A percentile compares a stretch with the other conserved stretches of the same genome.
Conservation (phyloP, 192 early-diverging fungal genomes). For the Umbelopsis ramanniana region DNA sequence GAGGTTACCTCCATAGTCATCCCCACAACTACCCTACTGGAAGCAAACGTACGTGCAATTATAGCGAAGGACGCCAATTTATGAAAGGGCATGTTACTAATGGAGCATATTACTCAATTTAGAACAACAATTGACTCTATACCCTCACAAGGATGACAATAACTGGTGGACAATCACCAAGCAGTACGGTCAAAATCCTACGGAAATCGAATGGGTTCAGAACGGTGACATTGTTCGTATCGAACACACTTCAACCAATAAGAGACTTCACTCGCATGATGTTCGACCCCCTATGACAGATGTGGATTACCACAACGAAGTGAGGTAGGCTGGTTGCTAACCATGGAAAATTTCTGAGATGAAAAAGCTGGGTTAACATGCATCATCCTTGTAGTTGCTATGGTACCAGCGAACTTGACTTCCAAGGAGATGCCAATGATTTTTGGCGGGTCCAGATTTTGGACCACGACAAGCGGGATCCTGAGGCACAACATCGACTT, state of each 20-base stretch:
- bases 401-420: constrained; percentile 60
- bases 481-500: constrained; percentile 56
- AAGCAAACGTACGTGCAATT: constrained; percentile 65
- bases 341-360: no score
- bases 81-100: no score
- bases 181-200: constrained; percentile 31
- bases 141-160: constrained; percentile 87
- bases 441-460: constrained; percentile 88
- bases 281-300: constrained; percentile 70
- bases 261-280: constrained; percentile 76
- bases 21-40: constrained; percentile 70
- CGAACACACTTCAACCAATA: constrained; percentile 60
- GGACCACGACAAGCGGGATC: constrained; percentile 58
- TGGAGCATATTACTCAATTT: neutral
- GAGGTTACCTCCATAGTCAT: constrained; percentile 87
- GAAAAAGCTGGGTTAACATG: neutral
- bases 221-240: constrained; percentile 82
- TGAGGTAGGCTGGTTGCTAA: constrained; percentile 41
- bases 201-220: constrained; percentile 62
- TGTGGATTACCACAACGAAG: constrained; percentile 78
- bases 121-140: constrained; percentile 81
- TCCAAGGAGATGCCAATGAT: constrained; percentile 91
- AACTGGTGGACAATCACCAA: constrained; percentile 80
- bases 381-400: constrained; percentile 51
- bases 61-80: no score